Base-by-base conservation (phyloP, 2,329 filamentous ascomycete genomes). In the Apiospora koreana region DNA sequence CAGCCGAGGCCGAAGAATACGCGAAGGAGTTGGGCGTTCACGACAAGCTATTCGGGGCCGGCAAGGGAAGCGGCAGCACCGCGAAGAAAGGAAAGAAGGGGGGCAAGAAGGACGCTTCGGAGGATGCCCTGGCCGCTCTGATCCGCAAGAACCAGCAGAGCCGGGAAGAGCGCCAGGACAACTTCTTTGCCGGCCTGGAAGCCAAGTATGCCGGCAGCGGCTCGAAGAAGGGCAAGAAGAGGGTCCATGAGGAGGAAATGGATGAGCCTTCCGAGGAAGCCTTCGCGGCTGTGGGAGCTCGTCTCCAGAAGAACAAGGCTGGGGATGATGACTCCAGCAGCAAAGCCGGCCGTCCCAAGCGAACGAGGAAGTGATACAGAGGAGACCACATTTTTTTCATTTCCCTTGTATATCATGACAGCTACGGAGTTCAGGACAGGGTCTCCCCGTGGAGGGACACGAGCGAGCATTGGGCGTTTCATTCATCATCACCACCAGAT, bases 151-250 rank as follows among this genome's bases (percentile, higher is more conserved):
- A 92, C 65, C 92, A 96, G 79, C 86, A 91, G 74, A 86, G 87
- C 54, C 85, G 92, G 42, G 81, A 82, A 38, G 84, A 83, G 46
- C 94, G 97, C 78, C 83, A 97, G 31, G 92, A 93, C 72, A 84
- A 88, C 67, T 81, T 97, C 67, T 93, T 93, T 70, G 92, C 91
- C 66, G 97, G 95, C 82, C 97, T 97, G 79, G 83, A 85, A 38
- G 82, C 84, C 18, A 77, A 77, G 67, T 76, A 77, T 68, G 83
- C 85, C 71, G 25, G 23, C 71, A 18, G 23, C 10, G 25, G 67
- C 38, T 74, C 78, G 0, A 86, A 85, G 80, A 89, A 87, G 77
- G 85, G 84, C 14, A 85, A 85, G 77, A 89, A 88, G 77, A 82
- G 81, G 35, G 79, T 77, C 0, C 91, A 94, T 75, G 91, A 93